phyloP scores from a whole-genome alignment of 1,139 yeast species.

The Candida sanyaensis region DNA sequence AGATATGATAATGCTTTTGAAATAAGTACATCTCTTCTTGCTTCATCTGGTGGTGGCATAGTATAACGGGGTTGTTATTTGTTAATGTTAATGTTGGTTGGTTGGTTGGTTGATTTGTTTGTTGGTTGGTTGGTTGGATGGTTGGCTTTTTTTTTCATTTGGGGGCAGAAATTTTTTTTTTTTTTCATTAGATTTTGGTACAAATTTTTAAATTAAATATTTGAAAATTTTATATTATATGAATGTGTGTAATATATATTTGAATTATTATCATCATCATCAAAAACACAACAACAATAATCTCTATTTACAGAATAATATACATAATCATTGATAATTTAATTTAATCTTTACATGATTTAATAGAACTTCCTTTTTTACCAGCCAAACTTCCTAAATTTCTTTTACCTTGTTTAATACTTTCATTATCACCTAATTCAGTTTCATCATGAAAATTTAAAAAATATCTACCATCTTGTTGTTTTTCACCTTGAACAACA shows the following conservation, averaged over 20 bases:
- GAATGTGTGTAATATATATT: background rate
- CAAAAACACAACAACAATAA: background rate
- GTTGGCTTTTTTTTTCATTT: too few species aligned
- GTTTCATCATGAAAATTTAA: conserved; percentile 78
- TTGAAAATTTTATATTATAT: background rate
- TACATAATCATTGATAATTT: background rate
- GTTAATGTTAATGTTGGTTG: too few species aligned
- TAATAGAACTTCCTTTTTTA: conserved; percentile 24
- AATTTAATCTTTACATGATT: conserved; percentile 7
- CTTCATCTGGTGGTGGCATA: conserved; percentile 16
- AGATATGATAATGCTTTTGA: conserved; percentile 77
- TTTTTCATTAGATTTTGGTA: background rate
- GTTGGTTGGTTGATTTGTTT: too few species aligned
- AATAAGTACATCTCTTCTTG: conserved; percentile 52
- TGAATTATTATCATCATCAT: background rate
- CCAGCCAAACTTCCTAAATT: conserved; percentile 48
- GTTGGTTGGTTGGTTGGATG: too few species aligned
- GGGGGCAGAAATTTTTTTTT: conserved; percentile 3
- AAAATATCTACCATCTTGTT: conserved; percentile 45
- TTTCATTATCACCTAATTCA: conserved; percentile 87
- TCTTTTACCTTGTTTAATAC: conserved; percentile 37
- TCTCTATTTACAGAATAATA: background rate
- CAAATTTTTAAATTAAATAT: background rate
- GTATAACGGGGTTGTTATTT: too few species aligned
- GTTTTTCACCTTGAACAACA: conserved; percentile 78